Evolutionary conservation across 192 early-diverging fungal genomes (phyloP).

Genomic region (Endogone sp.): DNA sequence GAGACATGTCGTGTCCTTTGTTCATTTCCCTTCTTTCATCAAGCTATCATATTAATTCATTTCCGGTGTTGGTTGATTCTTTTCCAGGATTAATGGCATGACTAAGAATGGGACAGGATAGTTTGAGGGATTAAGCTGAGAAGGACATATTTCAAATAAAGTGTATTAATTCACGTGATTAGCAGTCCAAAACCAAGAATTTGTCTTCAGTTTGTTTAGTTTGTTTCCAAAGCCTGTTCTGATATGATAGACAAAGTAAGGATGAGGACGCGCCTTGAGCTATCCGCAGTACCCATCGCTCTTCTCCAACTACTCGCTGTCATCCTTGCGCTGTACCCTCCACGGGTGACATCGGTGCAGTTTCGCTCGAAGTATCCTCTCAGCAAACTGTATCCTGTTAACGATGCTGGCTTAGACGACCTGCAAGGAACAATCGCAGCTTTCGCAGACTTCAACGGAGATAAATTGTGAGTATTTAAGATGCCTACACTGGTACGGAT

Average conservation of each 20-base stretch:
- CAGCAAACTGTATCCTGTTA: slow-evolving; percentile 58
- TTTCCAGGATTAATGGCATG: neutral
- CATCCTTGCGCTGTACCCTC: neutral
- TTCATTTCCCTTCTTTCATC: neutral
- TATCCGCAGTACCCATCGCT: neutral
- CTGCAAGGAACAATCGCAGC: slow-evolving; percentile 74
- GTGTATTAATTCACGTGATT: neutral
- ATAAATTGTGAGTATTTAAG: slow-evolving; percentile 54
- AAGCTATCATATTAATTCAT: neutral
- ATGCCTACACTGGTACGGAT: no score
- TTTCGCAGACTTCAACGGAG: slow-evolving; percentile 83
- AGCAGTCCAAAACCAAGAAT: neutral
- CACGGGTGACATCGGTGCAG: neutral
- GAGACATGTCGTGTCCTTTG: neutral
- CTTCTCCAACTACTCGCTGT: neutral
- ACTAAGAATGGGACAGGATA: neutral
- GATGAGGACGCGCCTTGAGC: neutral
- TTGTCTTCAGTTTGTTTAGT: neutral
- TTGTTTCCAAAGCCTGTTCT: no score
- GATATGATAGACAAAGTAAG: neutral
- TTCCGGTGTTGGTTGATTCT: no score
- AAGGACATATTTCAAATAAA: neutral
- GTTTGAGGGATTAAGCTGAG: neutral
- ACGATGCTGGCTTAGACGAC: slow-evolving; percentile 53
- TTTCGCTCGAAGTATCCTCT: slow-evolving; percentile 21